Base-by-base conservation (phyloP, 139 green algal species). In the Chlorella sp. region DNA sequence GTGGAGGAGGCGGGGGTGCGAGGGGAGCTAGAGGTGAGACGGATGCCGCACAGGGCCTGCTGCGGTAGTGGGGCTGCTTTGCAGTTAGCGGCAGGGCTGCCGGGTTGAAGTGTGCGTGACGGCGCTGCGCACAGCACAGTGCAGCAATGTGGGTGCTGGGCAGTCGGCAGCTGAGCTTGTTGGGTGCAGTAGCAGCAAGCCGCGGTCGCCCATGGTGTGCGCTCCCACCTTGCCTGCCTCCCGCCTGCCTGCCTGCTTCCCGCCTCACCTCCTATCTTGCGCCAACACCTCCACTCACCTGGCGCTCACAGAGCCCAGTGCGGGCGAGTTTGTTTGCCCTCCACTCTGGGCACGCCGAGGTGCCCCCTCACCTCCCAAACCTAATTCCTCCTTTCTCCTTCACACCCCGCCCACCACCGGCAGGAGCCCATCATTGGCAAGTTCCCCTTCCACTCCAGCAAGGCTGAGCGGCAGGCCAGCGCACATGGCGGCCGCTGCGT, bases 1-100 rank as follows among this genome's bases (percentile, higher is more conserved):
- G 91, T 99, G 71, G 97, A 99, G 89, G 97, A 99, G 90, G 97
- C 97, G 53, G 97, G 97, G 18, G 96, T 99, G 61, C 87, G 94
- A 3, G 97, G 97, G 2, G 71, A 84, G 18, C 88, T 99, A 21
- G 95, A 99, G 94, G 95, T 96, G 82, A 48, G 87, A 37, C 71
- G 48, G 48, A 57, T 5, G 7, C 48, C 48, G 9, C 48, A 57
- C 48, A 57, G 48, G 48, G 48, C n/a, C 48, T 57, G 48, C 48
- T 57, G 48, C 48, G 9, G 5, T 9, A 57, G 7, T 57, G 48
- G 48, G 48, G 48, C 5, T 57, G 48, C 48, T 9, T 57, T 5
- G 7, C 48, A 57, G 7, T 57, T 16, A 57, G 48, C 9, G 48
- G 48, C 48, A 57, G 48, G 48, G 48, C 48, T 57, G 48, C 48